Base-by-base conservation (phyloP, 1,139 yeast species). In the Pichia sp. region DNA sequence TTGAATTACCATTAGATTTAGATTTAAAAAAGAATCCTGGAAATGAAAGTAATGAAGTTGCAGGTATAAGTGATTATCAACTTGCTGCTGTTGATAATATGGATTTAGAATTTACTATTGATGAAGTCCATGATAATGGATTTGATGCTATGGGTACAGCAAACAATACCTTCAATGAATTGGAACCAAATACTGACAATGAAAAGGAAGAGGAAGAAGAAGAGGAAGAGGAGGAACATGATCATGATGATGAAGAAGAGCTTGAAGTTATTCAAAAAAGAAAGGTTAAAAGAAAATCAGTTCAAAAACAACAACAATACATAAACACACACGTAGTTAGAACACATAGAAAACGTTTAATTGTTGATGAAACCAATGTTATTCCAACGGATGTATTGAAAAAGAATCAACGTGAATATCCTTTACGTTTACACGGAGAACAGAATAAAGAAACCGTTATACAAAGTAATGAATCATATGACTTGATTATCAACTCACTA, bases 1-100 rank as follows among this genome's bases (percentile, higher is more conserved):
- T 79, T 66, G 74, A 82, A 55, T 67, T 82, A 63, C 74, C 81
- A 50, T 66, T 78, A 45, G 77, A 77, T 48, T 67, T 78, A 44
- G 77, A 74, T 42, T 51, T 61, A 42, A 66, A 69, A 29, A 55
- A 51, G 34, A 56, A 50, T 25, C 52, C 44, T 3, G 50, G 45
- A 2, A 52, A 58, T 40, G 53, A 53, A 26, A 56, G 50, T 7
- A 29, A 28, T 10, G 40, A 27, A 4, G 39, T 52, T 28, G 37
- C 46, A 3, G 53, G 48, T 6, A 49, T 49, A 11, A 45, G 42
- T 30, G 48, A 52, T 29, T 47, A 38, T 34, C 44, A 47, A 32
- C 5, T 49, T 4, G 40, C 46, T 7, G 62, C 57, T 5, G 45
- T 70, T 52, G 53, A 56, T 41, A 75, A 74, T 52, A 53, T 57